Evolutionary conservation across 2,329 filamentous ascomycete species (phyloP), one percentile per base, ranked within the genome.

Genomic region (Cordyceps javanica): DNA sequence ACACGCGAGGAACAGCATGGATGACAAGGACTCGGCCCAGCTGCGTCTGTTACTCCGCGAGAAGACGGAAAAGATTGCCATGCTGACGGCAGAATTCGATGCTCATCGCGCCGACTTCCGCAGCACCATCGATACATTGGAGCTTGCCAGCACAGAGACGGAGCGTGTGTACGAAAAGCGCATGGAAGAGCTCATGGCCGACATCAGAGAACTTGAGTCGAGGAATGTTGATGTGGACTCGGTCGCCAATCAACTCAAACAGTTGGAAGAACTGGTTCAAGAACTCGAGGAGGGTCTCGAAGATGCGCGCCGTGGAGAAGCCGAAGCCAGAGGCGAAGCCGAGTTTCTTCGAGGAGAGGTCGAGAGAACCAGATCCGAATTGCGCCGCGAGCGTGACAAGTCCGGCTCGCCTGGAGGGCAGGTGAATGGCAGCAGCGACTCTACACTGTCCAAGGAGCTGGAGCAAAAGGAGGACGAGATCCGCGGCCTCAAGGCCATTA

Each of bases 381-480:
- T 99, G 44, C 86, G 90, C 51, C 83, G 92, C 42, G 94, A 97
- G 70, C 85, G 90, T 26, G 93, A 97, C 68, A 94, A 94, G 72
- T 84, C 86, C 2, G 61, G 64, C 2, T 52, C 63, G 3, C 50
- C 59, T 9, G 34, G 11, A 23, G 32, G 60, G 58, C 41, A 81
- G 80, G 61, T 64, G 5, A 66, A 66, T 42, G 71, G 69, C 54
- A 71, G 69, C 26, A 77, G 79, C 11, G 76, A 78, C 2, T 71
- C 75, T 10, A 74, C 78, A 25, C 71, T 77, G 48, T 81, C 82
- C 44, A 90, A 90, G 70, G 91, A 96, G 62, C 73, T 97, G 30
- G 91, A 95, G 69, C 89, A 96, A 68, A 94, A 95, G 69, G 93
- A 99, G 67, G 94, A 99, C 66, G 94, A 99, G 75, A 97, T 99